phyloP scores from a whole-genome alignment of 1,284 basidiomycete species.

The Waitea zeae region DNA sequence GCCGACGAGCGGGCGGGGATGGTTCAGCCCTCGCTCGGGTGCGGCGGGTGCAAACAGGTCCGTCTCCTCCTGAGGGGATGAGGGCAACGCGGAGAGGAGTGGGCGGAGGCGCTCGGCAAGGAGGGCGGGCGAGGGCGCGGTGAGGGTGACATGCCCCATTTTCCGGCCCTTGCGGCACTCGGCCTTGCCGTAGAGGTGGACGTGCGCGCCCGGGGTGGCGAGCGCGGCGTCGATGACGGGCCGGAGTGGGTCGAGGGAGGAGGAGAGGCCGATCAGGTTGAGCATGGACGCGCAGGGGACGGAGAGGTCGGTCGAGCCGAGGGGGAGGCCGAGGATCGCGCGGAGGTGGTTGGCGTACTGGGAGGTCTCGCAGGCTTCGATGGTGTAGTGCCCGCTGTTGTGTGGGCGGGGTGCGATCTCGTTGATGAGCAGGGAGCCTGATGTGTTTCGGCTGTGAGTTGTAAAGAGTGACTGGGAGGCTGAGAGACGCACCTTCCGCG shows the following conservation, averaged over 20 bases:
- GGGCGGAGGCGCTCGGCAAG: conserved; percentile 53
- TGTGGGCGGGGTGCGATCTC: conserved; percentile 99
- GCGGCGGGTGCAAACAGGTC: conserved; percentile 35
- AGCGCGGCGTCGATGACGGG: conserved; percentile 38
- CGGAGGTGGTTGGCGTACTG: conserved; percentile 98
- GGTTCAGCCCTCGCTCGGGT: conserved; percentile 30
- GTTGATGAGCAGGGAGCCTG: conserved; percentile 76
- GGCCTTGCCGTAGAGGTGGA: conserved; percentile 90
- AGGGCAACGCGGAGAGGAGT: conserved; percentile 51
- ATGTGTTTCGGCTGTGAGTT: conserved; percentile 1
- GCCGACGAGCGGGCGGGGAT: conserved; percentile 69
- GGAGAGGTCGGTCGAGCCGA: conserved; percentile 81
- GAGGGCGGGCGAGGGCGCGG: conserved; percentile 70
- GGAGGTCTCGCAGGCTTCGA: conserved; percentile 91
- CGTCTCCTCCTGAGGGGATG: conserved; percentile 27
- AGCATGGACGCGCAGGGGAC: conserved; percentile 75
- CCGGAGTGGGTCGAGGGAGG: conserved; percentile 44
- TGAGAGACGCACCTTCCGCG: conserved; percentile 46
- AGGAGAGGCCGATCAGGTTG: conserved; percentile 77
- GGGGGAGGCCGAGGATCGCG: conserved; percentile 82
- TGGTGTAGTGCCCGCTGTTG: conserved; percentile 99
- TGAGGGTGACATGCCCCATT: conserved; percentile 95
- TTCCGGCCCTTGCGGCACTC: conserved; percentile 86
- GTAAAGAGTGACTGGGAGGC: too few relatives aligned
- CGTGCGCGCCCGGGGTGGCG: conserved; percentile 56